Conservation (phyloP, 176 grass and related monocot species). For the Otatea glauca region DNA sequence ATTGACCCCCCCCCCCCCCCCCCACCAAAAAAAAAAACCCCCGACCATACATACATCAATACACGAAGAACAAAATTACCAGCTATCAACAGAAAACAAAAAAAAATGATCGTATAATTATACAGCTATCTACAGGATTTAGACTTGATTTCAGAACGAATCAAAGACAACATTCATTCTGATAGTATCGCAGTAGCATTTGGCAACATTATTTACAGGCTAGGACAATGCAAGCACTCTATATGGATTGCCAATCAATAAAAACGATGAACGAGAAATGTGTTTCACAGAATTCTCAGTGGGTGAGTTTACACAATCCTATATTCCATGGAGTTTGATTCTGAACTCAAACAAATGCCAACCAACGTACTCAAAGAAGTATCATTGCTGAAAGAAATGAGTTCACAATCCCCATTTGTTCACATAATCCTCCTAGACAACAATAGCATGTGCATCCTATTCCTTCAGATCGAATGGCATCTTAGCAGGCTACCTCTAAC, state of each 20-base stretch:
- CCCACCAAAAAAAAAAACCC: not conserved
- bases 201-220: not conserved
- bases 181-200: not conserved
- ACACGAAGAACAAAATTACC: conserved; percentile 4
- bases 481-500: not conserved
- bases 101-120: not conserved
- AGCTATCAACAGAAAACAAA: not conserved
- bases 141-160: not conserved
- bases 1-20: too few species aligned
- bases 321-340: not conserved
- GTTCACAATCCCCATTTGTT: not conserved
- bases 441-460: not conserved
- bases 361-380: not conserved
- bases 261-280: not conserved
- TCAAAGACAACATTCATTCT: not conserved
- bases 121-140: not conserved
- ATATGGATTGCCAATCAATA: not conserved
- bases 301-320: not conserved
- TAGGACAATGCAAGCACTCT: not conserved
- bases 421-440: not conserved
- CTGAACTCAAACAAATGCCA: not conserved
- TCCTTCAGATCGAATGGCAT: not conserved
- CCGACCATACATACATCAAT: too few species aligned
- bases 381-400: too few species aligned
- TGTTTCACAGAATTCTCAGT: not conserved